These are phyloP conservation scores for Aegilops umbellulata DNA, from an alignment of 176 grass and related monocot genomes.

Conservation along the genomic window DNA sequence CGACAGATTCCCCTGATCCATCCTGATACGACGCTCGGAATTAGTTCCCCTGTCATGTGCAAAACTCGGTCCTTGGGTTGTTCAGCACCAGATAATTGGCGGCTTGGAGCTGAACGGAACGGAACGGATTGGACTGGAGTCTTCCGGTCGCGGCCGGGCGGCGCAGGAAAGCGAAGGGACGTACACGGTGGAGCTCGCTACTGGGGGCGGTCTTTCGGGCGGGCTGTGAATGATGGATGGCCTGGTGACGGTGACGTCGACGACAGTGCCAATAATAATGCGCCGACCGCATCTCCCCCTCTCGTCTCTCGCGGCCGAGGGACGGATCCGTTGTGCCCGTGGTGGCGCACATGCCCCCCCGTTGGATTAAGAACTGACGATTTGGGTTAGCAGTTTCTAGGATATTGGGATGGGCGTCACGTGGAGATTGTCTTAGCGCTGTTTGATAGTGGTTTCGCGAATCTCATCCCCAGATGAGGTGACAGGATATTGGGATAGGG, in stretches of 20 bases:
- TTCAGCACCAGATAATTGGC: not conserved
- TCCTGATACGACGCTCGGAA: not conserved
- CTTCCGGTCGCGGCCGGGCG: not conserved
- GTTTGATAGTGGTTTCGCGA: not conserved
- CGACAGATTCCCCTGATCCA: not conserved
- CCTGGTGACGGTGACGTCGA: not conserved
- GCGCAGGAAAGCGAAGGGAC: slow-evolving; percentile 17
- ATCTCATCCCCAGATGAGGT: not conserved
- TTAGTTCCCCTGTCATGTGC: not conserved
- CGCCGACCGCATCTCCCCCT: not conserved
- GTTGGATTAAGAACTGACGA: not conserved
- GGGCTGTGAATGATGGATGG: not conserved
- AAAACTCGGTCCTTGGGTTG: not conserved
- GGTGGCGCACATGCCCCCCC: not conserved
- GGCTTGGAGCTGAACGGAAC: not conserved
- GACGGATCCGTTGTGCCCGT: not conserved
- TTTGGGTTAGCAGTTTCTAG: not conserved
- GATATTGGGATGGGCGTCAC: not conserved
- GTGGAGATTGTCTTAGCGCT: not conserved
- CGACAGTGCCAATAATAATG: slow-evolving; percentile 1
- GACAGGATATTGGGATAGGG: not conserved
- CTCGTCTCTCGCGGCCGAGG: not conserved
- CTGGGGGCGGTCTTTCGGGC: slow-evolving; percentile 26
- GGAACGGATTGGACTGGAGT: not conserved
- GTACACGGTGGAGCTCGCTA: slow-evolving; percentile 39